Base-by-base conservation (phyloP, 345 rosid genomes). In the Abelmoschus esculentus region DNA sequence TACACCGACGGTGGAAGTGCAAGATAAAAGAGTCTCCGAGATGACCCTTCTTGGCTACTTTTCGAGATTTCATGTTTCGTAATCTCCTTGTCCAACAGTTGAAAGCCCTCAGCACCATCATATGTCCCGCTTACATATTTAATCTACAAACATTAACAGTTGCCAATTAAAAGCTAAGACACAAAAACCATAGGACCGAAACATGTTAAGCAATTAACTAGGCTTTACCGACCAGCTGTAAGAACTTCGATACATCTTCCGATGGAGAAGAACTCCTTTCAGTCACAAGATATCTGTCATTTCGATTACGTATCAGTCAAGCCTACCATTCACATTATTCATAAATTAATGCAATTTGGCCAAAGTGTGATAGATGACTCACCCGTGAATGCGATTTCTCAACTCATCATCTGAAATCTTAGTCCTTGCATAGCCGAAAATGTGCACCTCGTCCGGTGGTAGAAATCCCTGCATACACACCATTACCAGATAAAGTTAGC, bases 1-100 rank as follows among this genome's bases (percentile, higher is more conserved):
- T 95, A 95, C 14, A 95, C 92, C 32, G 99, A 90, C 2, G 99
- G 98, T 0, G 99, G 99, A 65, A 95, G 98, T 73, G 99, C 99
- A 67, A 91, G 78, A 74, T 95, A 95, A 80, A 95, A 95, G 60
- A 91, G 80, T 73, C 98, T 91, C 71, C 97, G 85, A 7, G 92
- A 88, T 74, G 91, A 85, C 57, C 90, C 98, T 79, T 91, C 89
- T 14, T 67, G 47, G 72, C 81, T 87, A 61, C 80, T 85, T 73
- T 79, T 95, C 1, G 92, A 85, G 19, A 75, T 38, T 80, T 95
- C 97, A 66, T 91, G 96, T 76, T 80, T 78, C 7, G 88, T 79
- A 53, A 95, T 90, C 61, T 79, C 90, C 84, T 84, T 78, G 75
- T 95, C 98, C 76, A 95, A 74, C 53, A 66, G 78, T 79, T 59